Conservation (phyloP, 116 monocot genomes). For the Trichopus zeylanicus region DNA sequence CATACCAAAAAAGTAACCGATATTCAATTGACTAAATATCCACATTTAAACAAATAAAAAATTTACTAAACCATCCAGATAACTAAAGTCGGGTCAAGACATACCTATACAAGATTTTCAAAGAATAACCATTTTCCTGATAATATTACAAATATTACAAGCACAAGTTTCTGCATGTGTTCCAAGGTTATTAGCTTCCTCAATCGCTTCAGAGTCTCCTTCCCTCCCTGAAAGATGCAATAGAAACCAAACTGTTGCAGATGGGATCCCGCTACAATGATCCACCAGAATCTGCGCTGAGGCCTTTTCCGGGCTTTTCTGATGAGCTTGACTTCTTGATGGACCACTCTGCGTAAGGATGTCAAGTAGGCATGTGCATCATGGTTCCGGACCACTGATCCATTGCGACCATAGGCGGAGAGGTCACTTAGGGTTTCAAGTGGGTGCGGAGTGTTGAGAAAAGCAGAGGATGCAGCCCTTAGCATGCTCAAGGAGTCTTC, state of each 20-base stretch:
- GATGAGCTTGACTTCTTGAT: constrained; percentile 28
- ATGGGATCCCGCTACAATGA: constrained; percentile 7
- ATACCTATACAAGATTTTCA: no score
- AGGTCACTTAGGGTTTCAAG: not conserved
- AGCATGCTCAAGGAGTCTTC: not conserved
- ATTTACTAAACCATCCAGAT: no score
- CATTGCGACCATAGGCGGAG: not conserved
- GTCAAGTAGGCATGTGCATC: constrained; percentile 1
- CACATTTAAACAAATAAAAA: no score
- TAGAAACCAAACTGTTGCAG: constrained; percentile 15
- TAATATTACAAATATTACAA: no score
- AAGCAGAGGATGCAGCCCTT: not conserved
- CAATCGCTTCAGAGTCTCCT: constrained; percentile 36
- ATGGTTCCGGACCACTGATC: constrained; percentile 1
- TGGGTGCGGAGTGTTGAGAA: constrained; percentile 1
- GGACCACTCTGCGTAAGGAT: constrained; percentile 2
- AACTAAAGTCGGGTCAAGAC: no score
- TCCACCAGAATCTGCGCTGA: constrained; percentile 14
- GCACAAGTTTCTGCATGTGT: constrained; percentile 25
- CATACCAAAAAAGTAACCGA: no score
- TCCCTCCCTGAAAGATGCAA: constrained; percentile 33
- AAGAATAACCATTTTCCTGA: no score
- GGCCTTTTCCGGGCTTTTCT: constrained; percentile 16
- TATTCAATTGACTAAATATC: no score
- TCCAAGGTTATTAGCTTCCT: constrained; percentile 24